phyloP scores from a whole-genome alignment of 192 early-diverging fungal species.

The Cladochytrium replicatum region DNA sequence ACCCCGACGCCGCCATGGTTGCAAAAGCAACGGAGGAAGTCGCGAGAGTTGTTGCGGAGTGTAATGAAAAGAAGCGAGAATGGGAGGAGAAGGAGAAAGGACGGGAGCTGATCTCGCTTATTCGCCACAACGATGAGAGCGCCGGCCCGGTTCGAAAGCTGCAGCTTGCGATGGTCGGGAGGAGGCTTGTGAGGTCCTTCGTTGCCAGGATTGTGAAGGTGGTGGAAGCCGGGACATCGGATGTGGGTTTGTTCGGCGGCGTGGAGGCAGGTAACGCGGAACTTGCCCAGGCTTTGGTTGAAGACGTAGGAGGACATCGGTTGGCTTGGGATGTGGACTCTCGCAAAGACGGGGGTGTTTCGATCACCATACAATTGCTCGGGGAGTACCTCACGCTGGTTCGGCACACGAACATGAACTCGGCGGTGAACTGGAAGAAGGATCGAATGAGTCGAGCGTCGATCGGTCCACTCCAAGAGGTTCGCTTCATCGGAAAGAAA shows the following conservation, averaged over 20 bases:
- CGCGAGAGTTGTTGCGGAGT: conserved; percentile 56
- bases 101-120: conserved; percentile 8
- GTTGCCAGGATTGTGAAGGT: conserved; percentile 18
- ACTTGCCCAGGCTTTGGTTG: not conserved
- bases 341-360: not conserved
- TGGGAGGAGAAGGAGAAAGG: conserved; percentile 40
- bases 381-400: too few species aligned
- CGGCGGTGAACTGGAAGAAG: not conserved
- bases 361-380: too few species aligned
- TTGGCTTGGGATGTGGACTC: not conserved
- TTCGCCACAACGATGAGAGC: not conserved
- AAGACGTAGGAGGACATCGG: too few species aligned
- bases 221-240: conserved; percentile 3
- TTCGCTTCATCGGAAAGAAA: not conserved
- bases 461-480: not conserved
- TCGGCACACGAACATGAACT: not conserved
- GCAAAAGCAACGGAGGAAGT: conserved; percentile 57
- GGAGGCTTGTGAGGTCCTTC: not conserved
- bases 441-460: not conserved
- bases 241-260: not conserved
- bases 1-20: conserved; percentile 69
- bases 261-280: not conserved
- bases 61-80: conserved; percentile 78
- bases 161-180: not conserved
- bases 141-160: not conserved